Conservation (phyloP, 1,139 yeast species). For the Sugiyamaella castrensis region DNA sequence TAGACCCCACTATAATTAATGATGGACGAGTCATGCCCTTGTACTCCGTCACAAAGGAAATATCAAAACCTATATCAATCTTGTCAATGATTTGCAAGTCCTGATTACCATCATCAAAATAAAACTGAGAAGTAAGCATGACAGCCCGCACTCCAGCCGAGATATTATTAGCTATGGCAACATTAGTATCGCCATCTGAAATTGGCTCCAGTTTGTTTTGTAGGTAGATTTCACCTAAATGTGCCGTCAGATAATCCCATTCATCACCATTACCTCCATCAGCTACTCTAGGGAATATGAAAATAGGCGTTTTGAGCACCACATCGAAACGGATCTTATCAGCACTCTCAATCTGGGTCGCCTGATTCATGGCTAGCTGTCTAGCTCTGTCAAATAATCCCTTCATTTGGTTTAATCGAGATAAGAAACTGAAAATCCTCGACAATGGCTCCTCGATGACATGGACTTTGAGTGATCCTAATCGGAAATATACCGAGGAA, state of each 20-base stretch:
- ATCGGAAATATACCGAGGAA: conserved; percentile 60
- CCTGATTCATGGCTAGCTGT: conserved; percentile 73
- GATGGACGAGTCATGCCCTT: conserved; percentile 46
- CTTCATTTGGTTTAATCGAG: conserved; percentile 82
- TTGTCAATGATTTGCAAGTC: conserved; percentile 63
- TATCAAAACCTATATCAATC: conserved; percentile 61
- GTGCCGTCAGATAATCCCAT: conserved; percentile 51
- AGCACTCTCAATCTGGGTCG: conserved; percentile 61
- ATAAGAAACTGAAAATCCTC: conserved; percentile 62
- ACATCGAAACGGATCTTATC: conserved; percentile 68
- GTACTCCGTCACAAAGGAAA: conserved; percentile 51
- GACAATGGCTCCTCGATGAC: conserved; percentile 80
- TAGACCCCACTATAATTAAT: conserved; percentile 53
- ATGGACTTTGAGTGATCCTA: conserved; percentile 72
- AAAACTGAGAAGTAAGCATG: conserved; percentile 58
- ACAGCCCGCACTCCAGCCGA: conserved; percentile 72
- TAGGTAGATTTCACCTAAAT: conserved; percentile 81
- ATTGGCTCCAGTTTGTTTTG: conserved; percentile 52
- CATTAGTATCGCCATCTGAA: conserved; percentile 19
- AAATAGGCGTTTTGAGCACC: conserved; percentile 72
- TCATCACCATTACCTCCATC: conserved; percentile 9
- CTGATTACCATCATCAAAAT: conserved; percentile 50
- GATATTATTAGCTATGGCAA: conserved; percentile 43
- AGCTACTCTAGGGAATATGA: conserved; percentile 67
- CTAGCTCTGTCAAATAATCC: conserved; percentile 82